phyloP scores from a whole-genome alignment of 169 alveolate genomes.

The Cryptosporidium viatorum region DNA sequence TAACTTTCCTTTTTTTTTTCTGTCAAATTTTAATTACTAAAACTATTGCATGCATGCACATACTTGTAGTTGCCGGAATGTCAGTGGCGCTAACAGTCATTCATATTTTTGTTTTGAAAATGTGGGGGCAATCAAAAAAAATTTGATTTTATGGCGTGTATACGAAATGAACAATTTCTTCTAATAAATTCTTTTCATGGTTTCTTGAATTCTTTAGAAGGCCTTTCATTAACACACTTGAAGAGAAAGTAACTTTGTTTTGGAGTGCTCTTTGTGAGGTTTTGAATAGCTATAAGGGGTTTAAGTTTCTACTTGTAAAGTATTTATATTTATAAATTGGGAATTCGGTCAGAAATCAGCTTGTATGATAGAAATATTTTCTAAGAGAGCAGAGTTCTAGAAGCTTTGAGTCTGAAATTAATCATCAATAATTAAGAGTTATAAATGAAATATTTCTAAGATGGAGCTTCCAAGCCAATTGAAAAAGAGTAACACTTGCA shows the following conservation, averaged over 20 bases:
- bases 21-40: background rate
- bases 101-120: constrained; percentile 25
- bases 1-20: background rate
- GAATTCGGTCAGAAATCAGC: background rate
- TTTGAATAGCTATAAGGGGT: background rate
- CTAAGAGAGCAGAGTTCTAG: background rate
- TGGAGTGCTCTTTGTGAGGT: constrained; percentile 10
- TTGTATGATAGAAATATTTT: background rate
- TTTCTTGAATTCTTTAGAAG: background rate
- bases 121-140: constrained; percentile 51
- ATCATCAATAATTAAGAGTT: background rate
- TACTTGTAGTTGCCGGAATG: constrained; percentile 40
- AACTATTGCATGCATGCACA: constrained; percentile 56
- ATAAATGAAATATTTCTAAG: background rate
- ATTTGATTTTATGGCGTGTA: constrained; percentile 55
- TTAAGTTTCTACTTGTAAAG: background rate
- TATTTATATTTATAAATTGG: background rate
- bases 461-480: constrained; percentile 64
- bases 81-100: constrained; percentile 72
- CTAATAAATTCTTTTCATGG: background rate
- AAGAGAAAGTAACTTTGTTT: background rate
- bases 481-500: constrained; percentile 43
- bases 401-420: background rate
- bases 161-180: constrained; percentile 22
- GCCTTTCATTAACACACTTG: background rate